Evolutionary conservation across 1,284 basidiomycete species (phyloP), one percentile per base, ranked within the genome.

Genomic region (Coriolopsis trogii): DNA sequence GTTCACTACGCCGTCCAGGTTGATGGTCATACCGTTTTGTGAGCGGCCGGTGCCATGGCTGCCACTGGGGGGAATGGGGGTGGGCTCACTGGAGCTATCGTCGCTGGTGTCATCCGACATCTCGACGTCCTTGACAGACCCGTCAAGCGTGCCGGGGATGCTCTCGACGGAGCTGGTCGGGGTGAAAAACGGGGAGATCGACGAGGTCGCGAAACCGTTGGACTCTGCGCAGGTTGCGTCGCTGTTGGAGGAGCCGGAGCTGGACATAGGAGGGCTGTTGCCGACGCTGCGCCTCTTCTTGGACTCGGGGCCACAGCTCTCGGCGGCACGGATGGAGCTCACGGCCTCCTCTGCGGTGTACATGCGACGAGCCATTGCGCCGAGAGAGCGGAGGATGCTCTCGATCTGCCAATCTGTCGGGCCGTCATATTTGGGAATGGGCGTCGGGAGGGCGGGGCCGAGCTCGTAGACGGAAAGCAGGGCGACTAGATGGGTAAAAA

Each of bases 351-450:
- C 86, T 10, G 86, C 84, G 16, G 74, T 73, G 65, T 80, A 79
- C 79, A 86, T 82, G 58, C 85, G 73, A 33, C 76, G 71, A 0
- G 78, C 81, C 57, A 88, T 72, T 13, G 72, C 74, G 25, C 72
- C 69, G 53, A 89, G 71, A 25, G 80, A 80, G 48, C 79, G 77
- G 28, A 84, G 67, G 60, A 89, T 84, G 57, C 74, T 71, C 39
- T 86, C 81, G 9, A 81, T 86, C 64, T 84, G 80, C 82, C 81
- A 85, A 68, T 84, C 80, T 41, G 73, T 59, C 1, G 81, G 81
- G 2, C 85, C 85, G 67, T 82, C 76, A 67, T 85, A 89, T 51
- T 75, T 74, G 41, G 84, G 85, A 55, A 79, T 68, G 33, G 85
- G 82, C 6, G 77, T 73, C 12, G 78, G 63, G 44, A 66, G 77